Evolutionary conservation across 495 filamentous ascomycete genomes (phyloP), one percentile per base, ranked within the genome.

Genomic region (Annulohypoxylon moriforme): DNA sequence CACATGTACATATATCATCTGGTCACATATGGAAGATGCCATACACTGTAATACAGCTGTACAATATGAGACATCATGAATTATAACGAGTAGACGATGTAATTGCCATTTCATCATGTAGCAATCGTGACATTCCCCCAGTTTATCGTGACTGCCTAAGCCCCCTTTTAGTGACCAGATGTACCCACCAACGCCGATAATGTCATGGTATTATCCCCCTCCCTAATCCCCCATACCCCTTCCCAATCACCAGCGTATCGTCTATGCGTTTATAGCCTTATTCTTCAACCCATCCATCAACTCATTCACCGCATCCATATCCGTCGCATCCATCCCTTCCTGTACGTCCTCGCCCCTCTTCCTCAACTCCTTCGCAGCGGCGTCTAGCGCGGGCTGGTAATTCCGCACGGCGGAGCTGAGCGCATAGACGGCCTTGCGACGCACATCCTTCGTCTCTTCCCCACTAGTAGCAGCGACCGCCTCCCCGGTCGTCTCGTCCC

Each of bases 391-490:
- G 0, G 93, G 92, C 79, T 94, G 94, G 76, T 91, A 95, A 78
- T 99, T 99, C 77, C 96, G 87, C 25, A 92, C 86, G 0, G 86
- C 92, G 20, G 88, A 92, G 62, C 93, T 97, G 16, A 99, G 83
- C 25, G 96, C 96, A 75, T 91, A 93, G 25, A 96, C 83, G 10
- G 94, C 92, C 84, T 97, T 98, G 77, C 91, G 89, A 72, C 95
- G 86, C n/a, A 94, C 90, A 16, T 73, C 72, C 38, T 81, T 83
- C 40, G 85, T 80, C 76, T 90, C 87, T 64, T 91, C 91, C 46
- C 82, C 11, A 25, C n/a, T 40, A 13, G 31, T 77, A 8, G 74
- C 71, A 13, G 13, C 40, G 8, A 14, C 36, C 3, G 16, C 46
- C 18, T 73, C 64, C 34, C 34, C 60, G 1, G 52, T 55, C 11